Percentiles rank a stretch among this genome's conserved stretches.
phyloP scores from a whole-genome alignment of 352 stramenopile genomes.

The Pelagophyceae sp. region DNA sequence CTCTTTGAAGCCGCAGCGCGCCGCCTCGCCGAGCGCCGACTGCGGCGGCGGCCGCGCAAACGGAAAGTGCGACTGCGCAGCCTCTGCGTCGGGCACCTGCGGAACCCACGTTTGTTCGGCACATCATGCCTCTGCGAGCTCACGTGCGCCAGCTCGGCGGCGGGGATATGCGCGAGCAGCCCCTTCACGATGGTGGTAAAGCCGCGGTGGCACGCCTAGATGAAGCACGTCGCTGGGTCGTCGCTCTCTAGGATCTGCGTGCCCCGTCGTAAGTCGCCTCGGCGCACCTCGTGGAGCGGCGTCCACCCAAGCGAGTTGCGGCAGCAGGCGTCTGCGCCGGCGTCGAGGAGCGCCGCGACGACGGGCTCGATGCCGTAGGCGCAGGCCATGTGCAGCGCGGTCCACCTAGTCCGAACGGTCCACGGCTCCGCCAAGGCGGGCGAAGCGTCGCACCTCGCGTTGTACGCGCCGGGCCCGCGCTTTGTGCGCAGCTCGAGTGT shows the following conservation, averaged over 20 bases:
- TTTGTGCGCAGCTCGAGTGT: conserved; percentile 24
- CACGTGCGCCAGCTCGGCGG: conserved; percentile 22
- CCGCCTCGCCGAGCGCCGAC: conserved; percentile 27
- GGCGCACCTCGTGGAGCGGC: conserved; percentile 28
- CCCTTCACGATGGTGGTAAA: conserved; percentile 20
- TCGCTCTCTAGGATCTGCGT: neutral
- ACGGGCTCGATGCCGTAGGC: conserved; percentile 32
- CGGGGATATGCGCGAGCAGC: neutral
- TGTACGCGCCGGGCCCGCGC: conserved; percentile 34
- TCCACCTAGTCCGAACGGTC: too few species aligned
- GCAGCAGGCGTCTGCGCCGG: conserved; percentile 25
- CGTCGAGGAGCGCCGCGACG: conserved; percentile 30
- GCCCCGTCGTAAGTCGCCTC: neutral
- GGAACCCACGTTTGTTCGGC: too few species aligned
- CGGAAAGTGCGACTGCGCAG: conserved; percentile 3
- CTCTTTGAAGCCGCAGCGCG: conserved; percentile 26
- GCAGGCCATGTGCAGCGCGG: conserved; percentile 35
- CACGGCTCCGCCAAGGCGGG: too few species aligned
- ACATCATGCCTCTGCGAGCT: too few species aligned
- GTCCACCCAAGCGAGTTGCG: conserved; percentile 32
- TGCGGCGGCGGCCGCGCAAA: conserved; percentile 29
- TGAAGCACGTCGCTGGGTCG: too few species aligned
- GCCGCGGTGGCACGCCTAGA: conserved; percentile 28
- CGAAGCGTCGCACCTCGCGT: too few species aligned
- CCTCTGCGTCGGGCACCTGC: conserved; percentile 27